A percentile compares a stretch with the other conserved stretches of the same genome.
phyloP scores from a whole-genome alignment of 2,329 filamentous ascomycete genomes.

The Talaromyces sp. region DNA sequence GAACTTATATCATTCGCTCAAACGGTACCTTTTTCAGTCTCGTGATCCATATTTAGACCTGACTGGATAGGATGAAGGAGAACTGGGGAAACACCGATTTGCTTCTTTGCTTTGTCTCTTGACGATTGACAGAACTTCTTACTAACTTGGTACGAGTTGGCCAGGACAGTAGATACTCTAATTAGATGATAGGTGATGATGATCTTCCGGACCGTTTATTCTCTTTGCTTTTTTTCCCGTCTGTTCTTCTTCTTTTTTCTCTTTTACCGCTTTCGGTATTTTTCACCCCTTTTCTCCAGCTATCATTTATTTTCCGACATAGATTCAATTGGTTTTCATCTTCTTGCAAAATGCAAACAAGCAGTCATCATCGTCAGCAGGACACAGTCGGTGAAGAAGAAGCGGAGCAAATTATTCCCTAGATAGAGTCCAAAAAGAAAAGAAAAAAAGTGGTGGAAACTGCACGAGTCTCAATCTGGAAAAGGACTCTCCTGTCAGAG shows the following conservation, averaged over 20 bases:
- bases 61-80: not conserved
- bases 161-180: not conserved
- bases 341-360: constrained; percentile 1
- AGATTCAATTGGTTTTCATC: not conserved
- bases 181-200: not conserved
- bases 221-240: constrained; percentile 1
- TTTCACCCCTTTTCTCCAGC: not conserved
- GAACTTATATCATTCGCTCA: constrained; percentile 7
- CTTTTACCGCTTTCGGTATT: not conserved
- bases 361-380: not conserved
- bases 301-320: not conserved
- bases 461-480: not conserved
- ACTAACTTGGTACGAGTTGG: not conserved
- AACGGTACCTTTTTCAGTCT: not conserved
- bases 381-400: not conserved
- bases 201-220: constrained; percentile 12
- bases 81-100: not conserved
- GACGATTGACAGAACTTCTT: not conserved
- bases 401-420: not conserved
- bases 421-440: not conserved
- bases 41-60: constrained; percentile 11
- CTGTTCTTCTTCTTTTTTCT: not conserved
- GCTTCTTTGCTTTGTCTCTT: not conserved
- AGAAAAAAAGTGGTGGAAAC: not conserved
- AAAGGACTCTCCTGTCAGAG: no score